These are phyloP conservation scores for Salix suchowensis DNA, from an alignment of 345 rosid genomes.

Conservation along the genomic window DNA sequence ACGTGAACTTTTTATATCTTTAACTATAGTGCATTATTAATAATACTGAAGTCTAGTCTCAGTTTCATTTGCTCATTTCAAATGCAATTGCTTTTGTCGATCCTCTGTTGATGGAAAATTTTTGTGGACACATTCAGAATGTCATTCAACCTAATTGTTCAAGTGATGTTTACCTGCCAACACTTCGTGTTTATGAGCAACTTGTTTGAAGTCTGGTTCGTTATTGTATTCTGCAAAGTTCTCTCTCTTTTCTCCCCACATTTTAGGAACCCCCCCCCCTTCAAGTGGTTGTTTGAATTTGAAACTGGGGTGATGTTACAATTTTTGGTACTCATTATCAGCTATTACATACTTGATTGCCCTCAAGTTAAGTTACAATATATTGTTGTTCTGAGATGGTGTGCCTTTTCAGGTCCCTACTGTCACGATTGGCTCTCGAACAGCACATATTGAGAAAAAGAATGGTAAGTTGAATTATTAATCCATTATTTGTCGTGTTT, in stretches of 20 bases:
- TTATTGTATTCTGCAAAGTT: not conserved
- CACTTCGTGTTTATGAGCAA: not conserved
- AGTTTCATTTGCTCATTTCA: not conserved
- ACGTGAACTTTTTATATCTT: not conserved
- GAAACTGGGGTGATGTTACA: not conserved
- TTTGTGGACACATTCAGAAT: not conserved
- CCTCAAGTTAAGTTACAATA: not conserved
- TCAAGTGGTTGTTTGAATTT: not conserved
- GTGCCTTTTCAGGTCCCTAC: constrained; percentile 38
- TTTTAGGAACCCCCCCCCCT: not conserved
- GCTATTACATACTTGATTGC: not conserved
- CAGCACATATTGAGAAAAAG: constrained; percentile 69
- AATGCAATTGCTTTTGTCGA: not conserved
- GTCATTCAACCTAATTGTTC: not conserved
- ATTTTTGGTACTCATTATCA: not conserved
- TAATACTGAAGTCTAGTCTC: not conserved
- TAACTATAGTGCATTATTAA: not conserved
- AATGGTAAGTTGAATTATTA: constrained; percentile 42
- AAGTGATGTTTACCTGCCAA: not conserved
- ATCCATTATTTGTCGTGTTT: not conserved
- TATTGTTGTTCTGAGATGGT: not conserved
- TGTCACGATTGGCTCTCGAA: constrained; percentile 51
- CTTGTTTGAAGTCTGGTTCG: not conserved
- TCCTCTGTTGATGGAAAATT: not conserved
- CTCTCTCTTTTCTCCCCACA: not conserved